These are phyloP conservation scores for Fusarium sp. DNA, from an alignment of 2,329 filamentous ascomycete genomes.

Conservation along the genomic window DNA sequence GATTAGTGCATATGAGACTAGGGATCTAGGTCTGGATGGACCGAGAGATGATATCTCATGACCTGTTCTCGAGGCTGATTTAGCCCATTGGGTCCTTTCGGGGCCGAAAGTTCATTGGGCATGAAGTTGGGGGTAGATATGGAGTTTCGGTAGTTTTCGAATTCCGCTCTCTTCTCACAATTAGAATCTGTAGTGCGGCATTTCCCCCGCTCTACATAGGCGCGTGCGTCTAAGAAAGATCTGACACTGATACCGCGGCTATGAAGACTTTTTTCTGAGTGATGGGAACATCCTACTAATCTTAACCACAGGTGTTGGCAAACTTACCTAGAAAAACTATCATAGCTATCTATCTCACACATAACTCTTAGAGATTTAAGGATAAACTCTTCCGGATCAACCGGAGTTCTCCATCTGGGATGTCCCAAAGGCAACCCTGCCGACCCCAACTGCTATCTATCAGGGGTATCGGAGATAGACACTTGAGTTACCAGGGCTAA, in stretches of 20 bases:
- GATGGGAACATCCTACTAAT: neutral
- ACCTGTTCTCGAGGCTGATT: neutral
- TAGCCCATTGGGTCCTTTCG: neutral
- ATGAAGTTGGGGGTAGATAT: neutral
- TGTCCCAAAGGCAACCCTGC: neutral
- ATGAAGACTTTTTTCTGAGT: neutral
- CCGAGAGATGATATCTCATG: neutral
- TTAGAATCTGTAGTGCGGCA: neutral
- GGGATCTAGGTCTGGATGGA: neutral
- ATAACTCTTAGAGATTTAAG: neutral
- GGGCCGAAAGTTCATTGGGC: neutral
- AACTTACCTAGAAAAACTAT: neutral
- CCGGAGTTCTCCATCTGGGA: neutral
- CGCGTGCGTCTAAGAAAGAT: neutral
- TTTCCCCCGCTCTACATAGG: neutral
- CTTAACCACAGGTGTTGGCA: neutral
- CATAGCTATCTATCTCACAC: neutral
- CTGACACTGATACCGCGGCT: neutral
- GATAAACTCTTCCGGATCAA: neutral
- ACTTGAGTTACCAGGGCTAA: neutral
- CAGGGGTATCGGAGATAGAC: neutral
- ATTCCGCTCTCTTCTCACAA: neutral
- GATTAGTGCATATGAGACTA: neutral
- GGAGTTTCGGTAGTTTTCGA: neutral
- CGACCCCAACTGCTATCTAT: neutral